These are phyloP conservation scores for Cyberlindnera maritima DNA, from an alignment of 805 yeast species.

Conservation along the genomic window DNA sequence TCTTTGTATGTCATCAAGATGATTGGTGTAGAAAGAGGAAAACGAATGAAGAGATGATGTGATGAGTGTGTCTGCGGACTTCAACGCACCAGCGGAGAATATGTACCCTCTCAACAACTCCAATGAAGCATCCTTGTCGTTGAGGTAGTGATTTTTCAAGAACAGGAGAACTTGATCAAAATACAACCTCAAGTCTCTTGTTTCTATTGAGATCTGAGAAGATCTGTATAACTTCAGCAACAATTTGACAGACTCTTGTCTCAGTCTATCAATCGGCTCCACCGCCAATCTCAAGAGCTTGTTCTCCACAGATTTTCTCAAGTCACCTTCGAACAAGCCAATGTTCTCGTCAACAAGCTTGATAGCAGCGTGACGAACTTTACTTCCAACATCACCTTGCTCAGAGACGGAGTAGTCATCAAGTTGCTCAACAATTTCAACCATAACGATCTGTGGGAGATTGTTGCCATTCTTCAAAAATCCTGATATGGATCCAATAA, in stretches of 20 bases:
- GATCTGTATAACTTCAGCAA: conserved; percentile 30
- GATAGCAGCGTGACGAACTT: conserved; percentile 55
- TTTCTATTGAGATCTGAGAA: conserved; percentile 15
- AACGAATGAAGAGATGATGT: conserved; percentile 41
- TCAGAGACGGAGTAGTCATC: conserved; percentile 77
- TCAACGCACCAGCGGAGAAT: conserved; percentile 55
- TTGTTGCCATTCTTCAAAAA: conserved; percentile 4
- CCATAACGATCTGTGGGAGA: conserved; percentile 2
- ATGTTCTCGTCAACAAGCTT: conserved; percentile 34
- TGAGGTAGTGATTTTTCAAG: conserved; percentile 19
- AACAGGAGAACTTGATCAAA: conserved; percentile 27
- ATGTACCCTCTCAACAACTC: conserved; percentile 57
- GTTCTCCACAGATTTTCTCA: conserved; percentile 24
- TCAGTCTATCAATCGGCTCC: conserved; percentile 59
- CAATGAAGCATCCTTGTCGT: conserved; percentile 14
- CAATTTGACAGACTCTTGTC: conserved; percentile 41
- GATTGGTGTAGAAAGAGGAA: conserved; percentile 28
- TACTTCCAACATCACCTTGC: conserved; percentile 91
- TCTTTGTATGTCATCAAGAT: conserved; percentile 10
- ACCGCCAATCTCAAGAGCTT: conserved; percentile 55
- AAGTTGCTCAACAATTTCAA: conserved; percentile 37
- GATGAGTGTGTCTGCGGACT: conserved; percentile 46
- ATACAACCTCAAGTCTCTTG: conserved; percentile 26
- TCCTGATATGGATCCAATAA: conserved; percentile 19
- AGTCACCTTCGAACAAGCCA: conserved; percentile 8